Base-by-base conservation (phyloP, 1,139 yeast species). In the Hemisphaericaspora xylanilytica region DNA sequence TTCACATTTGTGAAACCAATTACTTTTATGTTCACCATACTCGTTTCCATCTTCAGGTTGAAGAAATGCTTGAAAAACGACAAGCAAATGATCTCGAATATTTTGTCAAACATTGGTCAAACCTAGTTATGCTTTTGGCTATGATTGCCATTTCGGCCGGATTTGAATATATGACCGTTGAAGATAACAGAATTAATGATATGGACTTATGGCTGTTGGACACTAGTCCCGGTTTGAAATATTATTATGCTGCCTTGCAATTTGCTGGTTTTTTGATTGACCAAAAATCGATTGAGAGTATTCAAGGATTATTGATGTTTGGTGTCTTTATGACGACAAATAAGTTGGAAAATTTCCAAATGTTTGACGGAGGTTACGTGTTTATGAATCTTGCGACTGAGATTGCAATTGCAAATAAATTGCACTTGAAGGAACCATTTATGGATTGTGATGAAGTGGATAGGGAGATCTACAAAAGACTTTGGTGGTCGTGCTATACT, bases 121-220 rank as follows among this genome's bases (percentile, higher is more conserved):
- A 26, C n/a, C 24, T 51, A n/a, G 46, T 47, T 6, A 40, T 46
- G 21, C 16, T 49, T 2, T 32, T 49, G 12, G 45, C 43, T 3
- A 38, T 48, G 34, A 42, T 50, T 18, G 49, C 55, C 2, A 44
- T 51, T 10, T 42, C 55, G 4, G 38, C 47, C 5, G 52, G 50
- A 10, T 50, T 44, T 38, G 54, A 50, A 28, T 49, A 47, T 26
- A 58, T 84, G 22, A 17, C 22, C 15, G 36, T 26, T 22, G 85
- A 78, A 35, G 67, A 70, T 2, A 55, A 69, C 5, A 74, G 70
- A 35, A 78, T 70, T 24, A 61, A 56, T 18, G 26, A 22, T 22
- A 5, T 22, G 39, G 45, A 2, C 26, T 33, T 18, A 21, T 40
- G 11, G 38, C 31, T 25, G 14, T 27, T 33, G 14, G 63, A 59